These are phyloP conservation scores for Tulasnella sp. DNA, from an alignment of 768 basidiomycete species.

Conservation along the genomic window DNA sequence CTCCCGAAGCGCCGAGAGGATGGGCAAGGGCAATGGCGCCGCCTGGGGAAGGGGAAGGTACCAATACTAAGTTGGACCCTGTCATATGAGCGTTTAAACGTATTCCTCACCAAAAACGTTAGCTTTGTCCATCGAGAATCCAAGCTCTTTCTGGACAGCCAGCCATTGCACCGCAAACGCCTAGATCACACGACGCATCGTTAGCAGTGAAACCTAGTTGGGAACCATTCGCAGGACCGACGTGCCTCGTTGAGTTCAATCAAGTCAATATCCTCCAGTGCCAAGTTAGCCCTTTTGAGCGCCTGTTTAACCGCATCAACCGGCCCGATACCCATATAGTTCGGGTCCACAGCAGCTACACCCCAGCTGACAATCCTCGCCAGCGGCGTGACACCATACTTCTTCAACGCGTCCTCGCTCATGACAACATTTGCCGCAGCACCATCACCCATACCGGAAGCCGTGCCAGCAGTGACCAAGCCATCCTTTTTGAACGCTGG, in stretches of 20 bases:
- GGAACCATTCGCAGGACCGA: background rate
- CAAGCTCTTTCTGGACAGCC: slow-evolving; percentile 29
- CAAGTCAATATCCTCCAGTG: slow-evolving; percentile 29
- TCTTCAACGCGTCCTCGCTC: slow-evolving; percentile 26
- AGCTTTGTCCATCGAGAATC: slow-evolving; percentile 24
- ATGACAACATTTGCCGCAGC: slow-evolving; percentile 32
- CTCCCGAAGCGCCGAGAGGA: slow-evolving; percentile 23
- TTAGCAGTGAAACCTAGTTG: background rate
- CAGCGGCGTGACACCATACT: slow-evolving; percentile 28
- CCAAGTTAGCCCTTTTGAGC: slow-evolving; percentile 20
- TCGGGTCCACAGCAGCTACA: slow-evolving; percentile 31
- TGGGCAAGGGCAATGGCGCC: slow-evolving; percentile 31
- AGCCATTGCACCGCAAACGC: slow-evolving; percentile 33
- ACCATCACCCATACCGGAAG: slow-evolving; percentile 31
- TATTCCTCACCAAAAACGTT: slow-evolving; percentile 21
- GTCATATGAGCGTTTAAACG: background rate
- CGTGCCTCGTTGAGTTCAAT: slow-evolving; percentile 27
- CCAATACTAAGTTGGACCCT: background rate
- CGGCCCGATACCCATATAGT: slow-evolving; percentile 33
- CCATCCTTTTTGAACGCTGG: slow-evolving; percentile 30
- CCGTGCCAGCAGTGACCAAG: slow-evolving; percentile 30
- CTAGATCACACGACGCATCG: slow-evolving; percentile 21
- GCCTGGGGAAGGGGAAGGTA: slow-evolving; percentile 4
- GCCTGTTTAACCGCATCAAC: slow-evolving; percentile 24
- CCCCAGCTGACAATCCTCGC: slow-evolving; percentile 29